A percentile compares a stretch with the other conserved stretches of the same genome.
phyloP scores from a whole-genome alignment of 441 rosid genomes.

The Populus hybrid region DNA sequence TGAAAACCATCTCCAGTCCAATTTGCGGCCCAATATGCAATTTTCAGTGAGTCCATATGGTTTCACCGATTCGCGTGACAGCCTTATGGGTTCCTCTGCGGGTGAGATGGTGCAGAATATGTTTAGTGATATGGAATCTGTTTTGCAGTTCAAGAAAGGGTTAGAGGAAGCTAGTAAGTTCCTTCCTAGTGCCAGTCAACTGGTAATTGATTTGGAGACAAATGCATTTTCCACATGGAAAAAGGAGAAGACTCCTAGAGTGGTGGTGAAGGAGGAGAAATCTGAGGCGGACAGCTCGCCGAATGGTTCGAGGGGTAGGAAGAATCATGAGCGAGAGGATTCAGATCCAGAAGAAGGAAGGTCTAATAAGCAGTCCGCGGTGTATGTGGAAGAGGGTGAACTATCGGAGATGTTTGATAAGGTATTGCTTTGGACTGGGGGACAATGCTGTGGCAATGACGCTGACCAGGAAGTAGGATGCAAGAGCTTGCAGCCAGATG shows the following conservation, averaged over 20 bases:
- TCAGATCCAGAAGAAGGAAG: constrained; percentile 49
- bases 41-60: constrained; percentile 13
- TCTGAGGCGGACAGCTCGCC: constrained; percentile 17
- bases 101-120: constrained; percentile 35
- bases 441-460: constrained; percentile 14
- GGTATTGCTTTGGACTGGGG: constrained; percentile 46
- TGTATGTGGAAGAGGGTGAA: constrained; percentile 43
- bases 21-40: constrained; percentile 15
- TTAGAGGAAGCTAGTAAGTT: constrained; percentile 64
- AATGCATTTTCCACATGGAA: not conserved
- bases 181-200: constrained; percentile 37
- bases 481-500: constrained; percentile 17
- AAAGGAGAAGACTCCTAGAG: constrained; percentile 10
- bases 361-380: constrained; percentile 54
- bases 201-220: constrained; percentile 29
- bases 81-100: constrained; percentile 22
- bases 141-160: constrained; percentile 52
- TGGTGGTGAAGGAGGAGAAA: constrained; percentile 24
- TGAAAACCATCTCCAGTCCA: constrained; percentile 11
- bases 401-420: constrained; percentile 58
- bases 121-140: constrained; percentile 40
- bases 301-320: constrained; percentile 41
- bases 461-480: constrained; percentile 11
- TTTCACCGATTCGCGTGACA: constrained; percentile 6
- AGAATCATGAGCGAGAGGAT: constrained; percentile 48